Evolutionary conservation across 192 early-diverging fungal genomes (phyloP), one percentile per base, ranked within the genome.

Genomic region (Helicostylum pulchrum): DNA sequence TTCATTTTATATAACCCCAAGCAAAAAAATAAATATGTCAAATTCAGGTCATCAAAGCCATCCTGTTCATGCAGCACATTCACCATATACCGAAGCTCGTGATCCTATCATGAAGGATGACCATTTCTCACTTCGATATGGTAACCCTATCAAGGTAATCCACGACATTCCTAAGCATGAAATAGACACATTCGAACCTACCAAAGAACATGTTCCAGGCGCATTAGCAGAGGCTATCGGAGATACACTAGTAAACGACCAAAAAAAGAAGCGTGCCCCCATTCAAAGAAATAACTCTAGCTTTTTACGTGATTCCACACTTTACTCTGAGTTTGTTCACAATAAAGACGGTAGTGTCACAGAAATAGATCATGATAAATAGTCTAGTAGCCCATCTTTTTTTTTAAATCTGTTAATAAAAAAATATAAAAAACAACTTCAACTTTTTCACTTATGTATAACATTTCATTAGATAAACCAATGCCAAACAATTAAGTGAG

Each of bases 91-190:
- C 12, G 44, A 61, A 30, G 42, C 31, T 7, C 50, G 67, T n/a
- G 67, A 68, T 43, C 67, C 67, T 12, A 62, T 68, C 30, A 39
- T 68, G 67, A 19, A 34, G 11, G 67, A 68, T 36, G 60, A 62
- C 7, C 59, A 62, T 32, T 68, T 68, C 17, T 68, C 67, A 44
- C 32, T 68, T 8, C 49, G 44, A 10, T 68, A 53, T 45, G 60
- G 60, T 36, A 68, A 68, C 20, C 67, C 67, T 4, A 68, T 68
- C 31, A 31, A 68, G 19, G 52, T 45, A 19, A 62, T 68, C 11
- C 67, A 68, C 21, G 32, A 68, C 17, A 32, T 52, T 7, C 45
- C 59, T 50, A 54, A 44, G 20, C 60, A 36, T 36, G 39, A 26
- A 39, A 1, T 54, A 15, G 31, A 52, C 20, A 55, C 46, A 2